Evolutionary conservation across 2,329 filamentous ascomycete species (phyloP).

Genomic region (Ceratocystis eucalypticola): DNA sequence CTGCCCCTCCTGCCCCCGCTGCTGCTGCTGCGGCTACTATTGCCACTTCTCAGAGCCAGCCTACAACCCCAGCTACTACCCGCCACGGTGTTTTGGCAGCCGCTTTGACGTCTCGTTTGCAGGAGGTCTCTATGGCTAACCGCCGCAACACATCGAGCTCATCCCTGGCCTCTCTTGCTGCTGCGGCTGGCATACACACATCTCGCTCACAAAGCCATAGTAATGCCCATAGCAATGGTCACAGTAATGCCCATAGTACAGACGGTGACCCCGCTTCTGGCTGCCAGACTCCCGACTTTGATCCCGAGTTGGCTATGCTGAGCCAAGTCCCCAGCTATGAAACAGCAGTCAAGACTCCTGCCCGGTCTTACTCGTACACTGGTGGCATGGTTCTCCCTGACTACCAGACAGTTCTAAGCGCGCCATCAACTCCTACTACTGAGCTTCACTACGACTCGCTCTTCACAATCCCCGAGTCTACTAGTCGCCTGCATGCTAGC

Average conservation of each 20-base stretch:
- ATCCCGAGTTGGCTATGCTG: constrained; percentile 48
- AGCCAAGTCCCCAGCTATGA: constrained; percentile 66
- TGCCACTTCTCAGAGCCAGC: background rate
- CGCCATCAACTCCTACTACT: constrained; percentile 17
- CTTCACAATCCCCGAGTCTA: constrained; percentile 16
- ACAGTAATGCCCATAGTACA: constrained; percentile 25
- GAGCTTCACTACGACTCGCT: constrained; percentile 16
- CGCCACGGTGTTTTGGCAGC: constrained; percentile 22
- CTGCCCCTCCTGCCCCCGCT: background rate
- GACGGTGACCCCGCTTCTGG: constrained; percentile 38
- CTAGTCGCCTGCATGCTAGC: constrained; percentile 15
- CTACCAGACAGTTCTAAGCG: constrained; percentile 47
- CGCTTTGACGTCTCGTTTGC: constrained; percentile 50
- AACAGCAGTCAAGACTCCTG: constrained; percentile 55
- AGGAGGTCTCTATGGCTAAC: constrained; percentile 46
- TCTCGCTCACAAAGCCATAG: constrained; percentile 17
- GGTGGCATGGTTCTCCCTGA: constrained; percentile 46
- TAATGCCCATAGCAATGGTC: constrained; percentile 17
- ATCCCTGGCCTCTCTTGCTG: constrained; percentile 32
- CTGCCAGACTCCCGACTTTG: constrained; percentile 42
- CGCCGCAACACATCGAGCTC: constrained; percentile 35
- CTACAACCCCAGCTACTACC: constrained; percentile 14
- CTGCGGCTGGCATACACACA: constrained; percentile 32
- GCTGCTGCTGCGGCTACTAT: constrained; percentile 4
- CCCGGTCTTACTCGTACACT: constrained; percentile 38